Percentiles rank a stretch among this genome's conserved stretches.
Conservation (phyloP, 2,329 filamentous ascomycete genomes). For the Epichloe aotearoae region DNA sequence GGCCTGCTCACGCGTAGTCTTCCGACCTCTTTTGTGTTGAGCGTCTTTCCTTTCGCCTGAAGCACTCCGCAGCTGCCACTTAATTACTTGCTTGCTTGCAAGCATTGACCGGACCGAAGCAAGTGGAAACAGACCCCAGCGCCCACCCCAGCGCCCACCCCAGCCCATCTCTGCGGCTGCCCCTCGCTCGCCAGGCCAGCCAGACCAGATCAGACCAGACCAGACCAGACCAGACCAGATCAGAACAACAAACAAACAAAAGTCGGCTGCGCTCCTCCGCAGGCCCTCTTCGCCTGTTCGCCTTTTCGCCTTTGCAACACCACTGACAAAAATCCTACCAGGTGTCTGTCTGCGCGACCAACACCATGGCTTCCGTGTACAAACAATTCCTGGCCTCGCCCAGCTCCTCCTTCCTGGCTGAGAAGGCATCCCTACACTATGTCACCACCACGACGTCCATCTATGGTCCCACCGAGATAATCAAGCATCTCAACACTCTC, state of each 20-base stretch:
- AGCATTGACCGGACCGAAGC: neutral
- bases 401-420: slow-evolving; percentile 47
- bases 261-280: neutral
- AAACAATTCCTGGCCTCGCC: slow-evolving; percentile 60
- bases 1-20: too few species aligned
- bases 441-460: slow-evolving; percentile 75
- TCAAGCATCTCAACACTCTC: slow-evolving; percentile 66
- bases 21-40: too few species aligned
- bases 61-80: neutral
- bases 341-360: neutral
- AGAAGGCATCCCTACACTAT: slow-evolving; percentile 66
- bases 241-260: neutral
- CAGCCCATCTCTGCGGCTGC: neutral
- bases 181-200: neutral
- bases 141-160: neutral
- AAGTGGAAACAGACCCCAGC: neutral
- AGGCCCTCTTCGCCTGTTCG: too few species aligned
- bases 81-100: neutral
- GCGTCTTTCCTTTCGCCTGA: too few species aligned
- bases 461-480: slow-evolving; percentile 57
- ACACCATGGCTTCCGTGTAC: slow-evolving; percentile 40
- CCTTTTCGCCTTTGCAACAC: neutral
- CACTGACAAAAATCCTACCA: neutral
- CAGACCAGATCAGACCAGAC: too few species aligned
- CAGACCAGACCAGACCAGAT: too few species aligned